Percentiles rank a stretch among this genome's conserved stretches.
Conservation (phyloP, 768 basidiomycete species). For the Polyporus arcularius region DNA sequence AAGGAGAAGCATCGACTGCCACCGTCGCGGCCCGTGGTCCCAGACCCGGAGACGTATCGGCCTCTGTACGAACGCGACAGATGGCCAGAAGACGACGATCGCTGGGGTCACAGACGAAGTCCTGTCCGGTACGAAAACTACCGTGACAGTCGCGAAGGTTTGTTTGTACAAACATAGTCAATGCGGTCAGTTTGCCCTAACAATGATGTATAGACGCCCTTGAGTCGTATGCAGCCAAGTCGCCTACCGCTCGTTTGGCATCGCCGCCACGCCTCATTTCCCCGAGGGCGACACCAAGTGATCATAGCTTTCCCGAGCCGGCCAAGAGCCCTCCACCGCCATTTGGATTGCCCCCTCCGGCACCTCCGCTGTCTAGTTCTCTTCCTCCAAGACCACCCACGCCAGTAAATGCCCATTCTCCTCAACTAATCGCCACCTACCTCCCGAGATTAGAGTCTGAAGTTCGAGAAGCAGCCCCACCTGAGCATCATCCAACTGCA, state of each 20-base stretch:
- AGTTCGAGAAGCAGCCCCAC: background rate
- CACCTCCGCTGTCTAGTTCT: slow-evolving; percentile 18
- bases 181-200: background rate
- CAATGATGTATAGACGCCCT: background rate
- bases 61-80: slow-evolving; percentile 17
- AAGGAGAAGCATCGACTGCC: slow-evolving; percentile 34
- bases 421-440: slow-evolving; percentile 18
- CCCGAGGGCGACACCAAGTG: slow-evolving; percentile 17
- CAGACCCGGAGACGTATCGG: slow-evolving; percentile 16
- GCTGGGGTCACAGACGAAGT: slow-evolving; percentile 2
- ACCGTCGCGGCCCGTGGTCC: slow-evolving; percentile 18
- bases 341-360: slow-evolving; percentile 20
- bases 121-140: background rate
- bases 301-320: slow-evolving; percentile 11
- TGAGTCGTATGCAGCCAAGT: slow-evolving; percentile 4
- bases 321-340: slow-evolving; percentile 16
- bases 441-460: slow-evolving; percentile 16
- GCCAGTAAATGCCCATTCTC: slow-evolving; percentile 49
- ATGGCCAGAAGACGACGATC: slow-evolving; percentile 6
- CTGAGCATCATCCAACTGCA: background rate
- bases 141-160: background rate
- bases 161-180: background rate
- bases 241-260: slow-evolving; percentile 5
- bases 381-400: slow-evolving; percentile 49
- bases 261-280: slow-evolving; percentile 21